phyloP scores from a whole-genome alignment of 2,329 filamentous ascomycete genomes.

The Hymenoscyphus repandus region DNA sequence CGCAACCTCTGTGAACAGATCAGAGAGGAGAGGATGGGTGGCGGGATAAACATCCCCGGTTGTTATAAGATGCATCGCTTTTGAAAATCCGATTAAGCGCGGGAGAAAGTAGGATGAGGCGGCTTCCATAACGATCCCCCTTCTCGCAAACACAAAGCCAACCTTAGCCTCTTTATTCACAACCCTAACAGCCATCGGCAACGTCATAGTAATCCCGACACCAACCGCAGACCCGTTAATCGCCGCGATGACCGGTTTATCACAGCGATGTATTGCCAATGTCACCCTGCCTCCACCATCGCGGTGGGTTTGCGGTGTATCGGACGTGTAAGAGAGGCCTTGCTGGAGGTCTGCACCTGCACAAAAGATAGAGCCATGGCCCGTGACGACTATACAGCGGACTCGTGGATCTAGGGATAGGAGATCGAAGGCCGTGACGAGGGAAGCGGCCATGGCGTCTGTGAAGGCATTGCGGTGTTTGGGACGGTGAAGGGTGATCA shows the following conservation, averaged over 20 bases:
- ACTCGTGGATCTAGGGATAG: slow-evolving; percentile 51
- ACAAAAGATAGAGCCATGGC: slow-evolving; percentile 48
- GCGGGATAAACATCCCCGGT: slow-evolving; percentile 58
- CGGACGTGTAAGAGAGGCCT: slow-evolving; percentile 16
- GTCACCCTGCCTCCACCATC: slow-evolving; percentile 49
- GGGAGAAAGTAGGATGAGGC: slow-evolving; percentile 68
- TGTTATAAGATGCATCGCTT: slow-evolving; percentile 60
- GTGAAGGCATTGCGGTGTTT: slow-evolving; percentile 66
- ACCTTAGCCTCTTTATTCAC: slow-evolving; percentile 56
- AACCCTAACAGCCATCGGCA: slow-evolving; percentile 48
- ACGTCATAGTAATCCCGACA: slow-evolving; percentile 57
- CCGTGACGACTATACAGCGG: slow-evolving; percentile 49
- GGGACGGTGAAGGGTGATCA: slow-evolving; percentile 61
- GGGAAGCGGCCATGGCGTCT: slow-evolving; percentile 54
- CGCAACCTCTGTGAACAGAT: slow-evolving; percentile 62
- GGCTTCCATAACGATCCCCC: slow-evolving; percentile 69
- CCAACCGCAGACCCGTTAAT: slow-evolving; percentile 56
- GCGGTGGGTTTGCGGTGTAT: slow-evolving; percentile 30
- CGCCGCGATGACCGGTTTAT: slow-evolving; percentile 54
- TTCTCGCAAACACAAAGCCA: slow-evolving; percentile 67
- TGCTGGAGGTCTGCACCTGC: slow-evolving; percentile 39
- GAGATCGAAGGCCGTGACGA: slow-evolving; percentile 48
- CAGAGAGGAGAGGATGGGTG: slow-evolving; percentile 45
- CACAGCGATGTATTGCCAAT: slow-evolving; percentile 51
- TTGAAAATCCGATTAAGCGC: slow-evolving; percentile 58